phyloP scores from a whole-genome alignment of 2,329 filamentous ascomycete species.

The Dactylellina parvicollis region DNA sequence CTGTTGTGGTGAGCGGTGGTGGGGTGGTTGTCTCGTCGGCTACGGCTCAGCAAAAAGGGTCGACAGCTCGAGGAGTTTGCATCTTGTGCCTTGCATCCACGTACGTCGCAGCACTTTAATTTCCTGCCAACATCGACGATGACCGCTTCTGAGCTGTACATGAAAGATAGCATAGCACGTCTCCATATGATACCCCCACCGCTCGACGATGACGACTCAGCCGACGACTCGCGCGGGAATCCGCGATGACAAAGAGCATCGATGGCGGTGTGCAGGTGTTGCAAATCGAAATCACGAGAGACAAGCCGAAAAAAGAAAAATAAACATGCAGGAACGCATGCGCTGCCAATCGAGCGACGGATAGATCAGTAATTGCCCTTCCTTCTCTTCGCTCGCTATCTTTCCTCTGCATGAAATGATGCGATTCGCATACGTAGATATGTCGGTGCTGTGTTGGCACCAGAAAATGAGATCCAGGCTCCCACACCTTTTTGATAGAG shows the following conservation, averaged over 20 bases:
- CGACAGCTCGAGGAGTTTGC: conserved; percentile 5
- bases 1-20: conserved; percentile 16
- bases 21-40: conserved; percentile 33
- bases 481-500: conserved; percentile 18
- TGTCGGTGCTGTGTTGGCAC: conserved; percentile 48
- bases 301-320: conserved; percentile 1
- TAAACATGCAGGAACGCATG: conserved; percentile 32
- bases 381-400: conserved; percentile 11
- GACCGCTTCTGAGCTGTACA: conserved; percentile 21
- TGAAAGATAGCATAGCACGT: not conserved
- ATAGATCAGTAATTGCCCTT: conserved; percentile 36
- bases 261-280: conserved; percentile 13
- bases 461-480: conserved; percentile 25
- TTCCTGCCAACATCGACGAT: conserved; percentile 16
- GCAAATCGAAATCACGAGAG: not conserved
- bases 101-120: conserved; percentile 27
- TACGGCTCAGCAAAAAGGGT: conserved; percentile 28
- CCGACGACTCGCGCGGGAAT: conserved; percentile 4
- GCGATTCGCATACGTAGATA: conserved; percentile 10
- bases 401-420: conserved; percentile 35
- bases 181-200: conserved; percentile 2
- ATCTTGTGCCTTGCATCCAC: conserved; percentile 33
- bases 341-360: conserved; percentile 24
- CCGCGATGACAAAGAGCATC: conserved; percentile 31
- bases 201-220: not conserved